Evolutionary conservation across 2,329 filamentous ascomycete genomes (phyloP).

Genomic region (Cylindrodendrum hubeiense): DNA sequence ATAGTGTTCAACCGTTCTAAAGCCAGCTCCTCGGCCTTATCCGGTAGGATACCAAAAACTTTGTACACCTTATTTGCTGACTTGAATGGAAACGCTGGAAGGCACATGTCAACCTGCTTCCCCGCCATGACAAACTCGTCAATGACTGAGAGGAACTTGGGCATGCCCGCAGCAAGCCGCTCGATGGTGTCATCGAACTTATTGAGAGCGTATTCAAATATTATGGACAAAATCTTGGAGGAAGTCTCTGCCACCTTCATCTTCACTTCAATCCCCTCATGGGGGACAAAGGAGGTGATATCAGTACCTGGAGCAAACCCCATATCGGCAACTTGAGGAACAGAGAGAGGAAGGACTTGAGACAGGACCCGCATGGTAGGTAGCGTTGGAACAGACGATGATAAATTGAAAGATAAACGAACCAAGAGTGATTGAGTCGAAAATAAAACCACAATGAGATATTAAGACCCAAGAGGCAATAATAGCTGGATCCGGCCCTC

Average conservation of each 20-base stretch:
- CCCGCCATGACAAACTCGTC: slow-evolving; percentile 35
- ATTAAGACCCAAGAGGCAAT: neutral
- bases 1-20: slow-evolving; percentile 43
- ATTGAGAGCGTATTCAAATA: slow-evolving; percentile 44
- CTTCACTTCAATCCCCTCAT: neutral
- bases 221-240: slow-evolving; percentile 39
- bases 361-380: neutral
- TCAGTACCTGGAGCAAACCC: too few relatives aligned
- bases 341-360: neutral
- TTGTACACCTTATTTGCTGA: slow-evolving; percentile 50
- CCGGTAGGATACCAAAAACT: slow-evolving; percentile 45
- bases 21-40: slow-evolving; percentile 48
- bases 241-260: slow-evolving; percentile 7
- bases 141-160: slow-evolving; percentile 41
- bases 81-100: slow-evolving; percentile 50
- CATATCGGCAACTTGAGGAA: neutral
- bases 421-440: neutral
- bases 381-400: neutral
- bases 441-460: neutral
- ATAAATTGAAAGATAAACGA: neutral
- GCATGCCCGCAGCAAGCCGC: slow-evolving; percentile 29
- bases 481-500: neutral
- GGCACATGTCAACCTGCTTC: slow-evolving; percentile 37
- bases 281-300: neutral
- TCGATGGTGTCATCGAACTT: slow-evolving; percentile 43